Evolutionary conservation across 257 asterid species (phyloP).

Genomic region (Capsicum pubescens): DNA sequence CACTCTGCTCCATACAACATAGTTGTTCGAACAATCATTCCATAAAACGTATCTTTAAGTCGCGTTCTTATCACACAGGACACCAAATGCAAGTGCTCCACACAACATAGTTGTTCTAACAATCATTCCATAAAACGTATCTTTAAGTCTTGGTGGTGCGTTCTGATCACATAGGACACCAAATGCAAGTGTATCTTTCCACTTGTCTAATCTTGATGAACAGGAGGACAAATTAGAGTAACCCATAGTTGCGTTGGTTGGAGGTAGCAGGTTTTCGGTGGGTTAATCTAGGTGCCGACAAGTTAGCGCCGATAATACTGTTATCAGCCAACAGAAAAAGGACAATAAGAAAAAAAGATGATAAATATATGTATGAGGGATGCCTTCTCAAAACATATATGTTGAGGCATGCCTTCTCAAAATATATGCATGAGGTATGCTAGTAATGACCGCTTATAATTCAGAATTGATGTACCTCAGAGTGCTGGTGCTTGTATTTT

Average conservation of each 20-base stretch:
- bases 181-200: background rate
- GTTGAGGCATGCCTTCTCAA: background rate
- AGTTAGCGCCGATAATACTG: background rate
- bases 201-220: background rate
- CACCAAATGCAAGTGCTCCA: no score
- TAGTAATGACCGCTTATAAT: background rate
- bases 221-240: background rate
- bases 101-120: background rate
- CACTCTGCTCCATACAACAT: background rate
- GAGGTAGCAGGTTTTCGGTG: background rate
- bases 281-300: conserved; percentile 1
- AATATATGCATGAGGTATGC: background rate
- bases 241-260: background rate
- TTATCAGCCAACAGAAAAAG: background rate
- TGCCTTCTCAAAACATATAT: background rate
- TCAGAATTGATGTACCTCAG: conserved; percentile 5
- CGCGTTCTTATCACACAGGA: no score
- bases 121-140: background rate
- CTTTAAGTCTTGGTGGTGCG: background rate
- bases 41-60: no score
- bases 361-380: background rate
- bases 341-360: background rate
- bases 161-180: conserved; percentile 1
- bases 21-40: no score
- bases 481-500: conserved; percentile 5